These are phyloP conservation scores for Pythium periplocum DNA, from an alignment of 352 stramenopile genomes.

Conservation along the genomic window DNA sequence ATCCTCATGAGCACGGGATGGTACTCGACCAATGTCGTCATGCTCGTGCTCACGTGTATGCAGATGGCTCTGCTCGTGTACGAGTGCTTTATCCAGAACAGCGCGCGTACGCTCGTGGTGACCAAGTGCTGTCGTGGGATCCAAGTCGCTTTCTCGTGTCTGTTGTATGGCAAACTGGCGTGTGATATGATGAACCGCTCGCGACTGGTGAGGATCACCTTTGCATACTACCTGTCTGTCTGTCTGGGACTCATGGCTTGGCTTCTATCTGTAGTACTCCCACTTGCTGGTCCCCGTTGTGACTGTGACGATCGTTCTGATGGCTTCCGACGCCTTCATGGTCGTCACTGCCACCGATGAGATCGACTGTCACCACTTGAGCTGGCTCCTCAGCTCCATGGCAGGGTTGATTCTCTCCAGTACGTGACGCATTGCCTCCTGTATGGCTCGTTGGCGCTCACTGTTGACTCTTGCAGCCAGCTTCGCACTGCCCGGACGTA, in stretches of 20 bases:
- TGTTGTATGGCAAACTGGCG: slow-evolving; percentile 63
- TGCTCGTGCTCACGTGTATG: slow-evolving; percentile 47
- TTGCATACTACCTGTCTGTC: background rate
- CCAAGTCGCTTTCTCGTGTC: slow-evolving; percentile 60
- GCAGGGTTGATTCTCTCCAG: slow-evolving; percentile 52
- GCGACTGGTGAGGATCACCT: slow-evolving; percentile 5
- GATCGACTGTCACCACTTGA: slow-evolving; percentile 66
- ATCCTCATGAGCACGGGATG: slow-evolving; percentile 50
- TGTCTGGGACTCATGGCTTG: background rate
- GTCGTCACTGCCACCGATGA: slow-evolving; percentile 38
- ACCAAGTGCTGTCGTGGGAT: slow-evolving; percentile 69
- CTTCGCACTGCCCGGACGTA: slow-evolving; percentile 50
- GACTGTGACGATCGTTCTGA: slow-evolving; percentile 38
- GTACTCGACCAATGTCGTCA: slow-evolving; percentile 55
- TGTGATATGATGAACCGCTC: slow-evolving; percentile 50
- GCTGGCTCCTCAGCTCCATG: slow-evolving; percentile 67
- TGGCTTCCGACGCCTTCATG: slow-evolving; percentile 42
- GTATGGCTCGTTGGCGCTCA: background rate
- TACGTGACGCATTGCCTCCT: slow-evolving; percentile 5
- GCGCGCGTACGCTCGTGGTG: slow-evolving; percentile 51
- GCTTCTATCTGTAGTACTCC: slow-evolving; percentile 26
- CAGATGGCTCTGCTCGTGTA: slow-evolving; percentile 65
- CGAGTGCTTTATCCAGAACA: slow-evolving; percentile 59
- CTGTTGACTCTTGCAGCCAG: slow-evolving; percentile 24
- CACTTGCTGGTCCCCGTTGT: slow-evolving; percentile 51